Evolutionary conservation across 2,329 filamentous ascomycete genomes (phyloP), one percentile per base, ranked within the genome.

Genomic region (Colletotrichum cuscutae): DNA sequence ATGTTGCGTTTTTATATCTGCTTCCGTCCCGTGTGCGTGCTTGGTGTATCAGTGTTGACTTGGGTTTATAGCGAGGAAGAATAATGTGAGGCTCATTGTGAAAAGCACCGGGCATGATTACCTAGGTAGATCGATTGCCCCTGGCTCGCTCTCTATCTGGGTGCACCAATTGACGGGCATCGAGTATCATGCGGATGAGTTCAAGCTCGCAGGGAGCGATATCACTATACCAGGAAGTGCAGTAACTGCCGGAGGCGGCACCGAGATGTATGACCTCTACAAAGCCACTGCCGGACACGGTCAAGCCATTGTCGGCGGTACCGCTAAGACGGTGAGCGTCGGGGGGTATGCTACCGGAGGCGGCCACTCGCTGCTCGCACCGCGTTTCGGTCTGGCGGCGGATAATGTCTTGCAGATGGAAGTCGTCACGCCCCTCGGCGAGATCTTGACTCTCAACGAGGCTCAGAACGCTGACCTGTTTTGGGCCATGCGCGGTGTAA

Each of bases 281-380:
- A 77, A 81, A 1, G 80, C 82, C 11, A 84, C 88, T 0, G 80
- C 86, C 63, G 76, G 81, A 1, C 76, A 83, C 68, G 84, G 86
- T 60, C 79, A 89, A 19, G 84, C 84, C 1, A 81, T 91, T 5
- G 86, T 92, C 0, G 88, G 87, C 1, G 90, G 90, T 2, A 85
- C 85, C 2, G 86, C 85, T 49, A 85, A 85, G 56, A 87, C 86
- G 0, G 90, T 93, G 2, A 88, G 89, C 0, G 82, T 90, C 0
- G 90, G 89, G 7, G 91, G 91, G 0, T 93, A 89, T 65, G 82
- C 87, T 2, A 89, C 89, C 15, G 90, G 90, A 0, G 91, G 89
- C 2, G 91, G 91, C 0, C 91, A 93, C 78, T 87, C 85, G 0
- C 79, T 88, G 0, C 80, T 92, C 1, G 81, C 83, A 0, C 86